phyloP scores from a whole-genome alignment of 164 flowering plant species.

The Liriodendron chinense region DNA sequence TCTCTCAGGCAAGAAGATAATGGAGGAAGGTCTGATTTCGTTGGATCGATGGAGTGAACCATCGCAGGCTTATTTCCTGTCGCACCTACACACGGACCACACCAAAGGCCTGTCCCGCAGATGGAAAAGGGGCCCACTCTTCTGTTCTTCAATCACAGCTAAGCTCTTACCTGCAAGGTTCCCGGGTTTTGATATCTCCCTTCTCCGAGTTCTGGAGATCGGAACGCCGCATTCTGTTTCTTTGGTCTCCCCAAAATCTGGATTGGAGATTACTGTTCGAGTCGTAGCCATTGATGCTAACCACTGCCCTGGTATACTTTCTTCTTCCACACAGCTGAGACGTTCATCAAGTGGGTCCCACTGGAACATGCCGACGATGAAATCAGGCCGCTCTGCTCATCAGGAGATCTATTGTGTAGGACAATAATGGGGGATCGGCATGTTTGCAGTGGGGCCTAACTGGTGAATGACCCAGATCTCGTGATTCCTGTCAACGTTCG shows the following conservation, averaged over 20 bases:
- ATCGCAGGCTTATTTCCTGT: constrained; percentile 79
- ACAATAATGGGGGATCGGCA: background rate
- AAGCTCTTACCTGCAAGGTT: constrained; percentile 67
- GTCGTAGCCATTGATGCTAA: constrained; percentile 71
- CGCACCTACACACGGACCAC: constrained; percentile 55
- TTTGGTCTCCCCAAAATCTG: constrained; percentile 42
- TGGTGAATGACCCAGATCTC: background rate
- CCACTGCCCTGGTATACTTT: constrained; percentile 72
- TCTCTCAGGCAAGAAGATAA: constrained; percentile 9
- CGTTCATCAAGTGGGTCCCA: background rate
- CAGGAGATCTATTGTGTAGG: background rate
- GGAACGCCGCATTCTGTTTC: constrained; percentile 51
- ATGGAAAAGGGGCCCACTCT: constrained; percentile 67
- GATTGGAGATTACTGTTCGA: constrained; percentile 26
- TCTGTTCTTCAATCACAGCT: constrained; percentile 75
- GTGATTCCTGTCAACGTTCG: background rate
- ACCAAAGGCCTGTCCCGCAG: constrained; percentile 53
- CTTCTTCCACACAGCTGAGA: too few species aligned
- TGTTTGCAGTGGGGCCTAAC: background rate
- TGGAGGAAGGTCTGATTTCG: constrained; percentile 72
- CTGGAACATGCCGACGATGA: background rate
- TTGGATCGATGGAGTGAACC: constrained; percentile 47
- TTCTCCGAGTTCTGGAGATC: constrained; percentile 55
- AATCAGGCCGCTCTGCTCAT: background rate
- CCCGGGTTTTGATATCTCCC: constrained; percentile 54